Percentiles rank a stretch among this genome's conserved stretches.
These are phyloP conservation scores for Calendula officinalis DNA, from an alignment of 129 eudicot species.

Conservation along the genomic window DNA sequence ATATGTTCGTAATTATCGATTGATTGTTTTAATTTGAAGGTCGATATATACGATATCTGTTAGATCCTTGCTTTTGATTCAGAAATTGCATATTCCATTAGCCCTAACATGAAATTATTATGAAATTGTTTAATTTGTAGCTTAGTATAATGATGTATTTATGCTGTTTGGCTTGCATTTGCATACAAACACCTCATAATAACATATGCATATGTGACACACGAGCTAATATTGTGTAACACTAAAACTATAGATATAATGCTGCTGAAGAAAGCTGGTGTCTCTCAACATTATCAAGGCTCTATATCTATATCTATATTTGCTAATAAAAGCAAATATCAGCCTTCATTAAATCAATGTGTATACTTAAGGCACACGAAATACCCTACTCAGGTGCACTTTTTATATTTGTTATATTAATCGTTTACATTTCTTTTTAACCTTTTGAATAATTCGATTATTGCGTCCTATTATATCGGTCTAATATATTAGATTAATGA, in stretches of 20 bases:
- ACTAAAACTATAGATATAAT: constrained; percentile 38
- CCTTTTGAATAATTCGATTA: too few species aligned
- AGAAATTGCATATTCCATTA: too few species aligned
- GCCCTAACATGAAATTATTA: too few species aligned
- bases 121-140: too few species aligned
- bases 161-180: not conserved
- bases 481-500: constrained; percentile 19
- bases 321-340: constrained; percentile 31
- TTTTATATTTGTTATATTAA: constrained; percentile 5
- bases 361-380: constrained; percentile 27
- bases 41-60: too few species aligned
- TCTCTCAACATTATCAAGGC: constrained; percentile 34
- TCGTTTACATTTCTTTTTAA: not conserved
- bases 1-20: too few species aligned
- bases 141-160: too few species aligned
- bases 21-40: too few species aligned
- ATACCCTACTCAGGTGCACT: constrained; percentile 45
- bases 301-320: constrained; percentile 31
- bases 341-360: constrained; percentile 34
- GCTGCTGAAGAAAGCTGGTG: constrained; percentile 34
- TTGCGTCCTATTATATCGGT: constrained; percentile 16
- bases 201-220: not conserved
- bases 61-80: too few species aligned
- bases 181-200: constrained; percentile 1
- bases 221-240: constrained; percentile 19